Evolutionary conservation across 2,329 filamentous ascomycete genomes (phyloP).

Genomic region (Botrytis elliptica): DNA sequence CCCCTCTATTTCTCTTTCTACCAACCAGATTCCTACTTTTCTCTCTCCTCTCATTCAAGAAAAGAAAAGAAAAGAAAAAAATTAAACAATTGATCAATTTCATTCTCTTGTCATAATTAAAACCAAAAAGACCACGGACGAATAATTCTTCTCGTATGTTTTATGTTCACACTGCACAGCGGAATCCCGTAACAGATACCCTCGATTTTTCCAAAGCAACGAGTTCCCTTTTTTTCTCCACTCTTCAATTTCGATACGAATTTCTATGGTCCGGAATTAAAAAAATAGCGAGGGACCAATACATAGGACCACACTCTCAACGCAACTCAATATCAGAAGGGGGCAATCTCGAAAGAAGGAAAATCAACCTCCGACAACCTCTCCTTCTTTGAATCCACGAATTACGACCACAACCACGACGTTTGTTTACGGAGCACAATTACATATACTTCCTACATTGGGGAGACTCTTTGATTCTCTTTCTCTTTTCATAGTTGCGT

Average conservation of each 20-base stretch:
- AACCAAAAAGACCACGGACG: background rate
- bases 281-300: constrained; percentile 15
- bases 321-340: constrained; percentile 15
- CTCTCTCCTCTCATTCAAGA: background rate
- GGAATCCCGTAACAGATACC: constrained; percentile 4
- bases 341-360: constrained; percentile 4
- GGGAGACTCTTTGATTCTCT: too few species aligned
- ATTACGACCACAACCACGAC: constrained; percentile 11
- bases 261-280: constrained; percentile 17
- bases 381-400: background rate
- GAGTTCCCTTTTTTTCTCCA: constrained; percentile 11
- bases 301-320: background rate
- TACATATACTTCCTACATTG: background rate
- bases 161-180: background rate
- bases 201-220: constrained; percentile 7
- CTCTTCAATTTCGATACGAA: constrained; percentile 19
- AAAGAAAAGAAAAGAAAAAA: too few species aligned
- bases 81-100: background rate
- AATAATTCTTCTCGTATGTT: background rate
- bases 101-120: background rate
- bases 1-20: background rate
- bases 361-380: background rate
- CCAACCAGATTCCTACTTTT: background rate
- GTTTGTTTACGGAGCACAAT: constrained; percentile 11
- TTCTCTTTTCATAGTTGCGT: constrained; percentile 15